These are phyloP conservation scores for Ceratobasidium sp. DNA, from an alignment of 1,284 basidiomycete genomes.

Conservation along the genomic window DNA sequence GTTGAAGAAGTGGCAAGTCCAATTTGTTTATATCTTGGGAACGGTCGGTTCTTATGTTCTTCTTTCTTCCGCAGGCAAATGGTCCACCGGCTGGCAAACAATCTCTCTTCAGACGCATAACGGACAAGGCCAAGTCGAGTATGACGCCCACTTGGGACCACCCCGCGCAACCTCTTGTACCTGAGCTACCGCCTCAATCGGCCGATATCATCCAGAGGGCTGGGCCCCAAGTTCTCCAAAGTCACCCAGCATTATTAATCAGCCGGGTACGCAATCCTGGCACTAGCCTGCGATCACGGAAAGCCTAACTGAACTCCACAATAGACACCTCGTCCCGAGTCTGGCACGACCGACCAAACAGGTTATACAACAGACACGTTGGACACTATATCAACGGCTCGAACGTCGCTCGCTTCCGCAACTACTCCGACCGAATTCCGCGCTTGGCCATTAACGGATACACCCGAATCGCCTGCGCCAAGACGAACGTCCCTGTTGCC, in stretches of 20 bases:
- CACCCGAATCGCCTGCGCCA: no score
- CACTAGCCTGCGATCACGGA: not conserved
- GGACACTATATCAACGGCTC: not conserved
- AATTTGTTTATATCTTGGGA: not conserved
- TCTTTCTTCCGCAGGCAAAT: no score
- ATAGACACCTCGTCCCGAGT: not conserved
- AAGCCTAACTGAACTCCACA: not conserved
- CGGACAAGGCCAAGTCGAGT: conserved; percentile 2
- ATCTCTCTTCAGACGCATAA: not conserved
- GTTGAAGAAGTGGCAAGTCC: not conserved
- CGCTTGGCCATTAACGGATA: not conserved
- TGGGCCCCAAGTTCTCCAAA: not conserved
- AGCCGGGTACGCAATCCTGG: not conserved
- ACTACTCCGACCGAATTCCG: not conserved
- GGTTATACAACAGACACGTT: not conserved
- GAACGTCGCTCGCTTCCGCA: not conserved
- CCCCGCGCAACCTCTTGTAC: no score
- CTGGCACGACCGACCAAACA: not conserved
- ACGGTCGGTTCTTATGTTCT: no score
- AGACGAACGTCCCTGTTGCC: no score
- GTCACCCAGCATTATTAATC: not conserved
- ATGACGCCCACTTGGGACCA: no score
- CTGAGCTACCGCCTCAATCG: no score
- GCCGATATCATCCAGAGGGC: not conserved
- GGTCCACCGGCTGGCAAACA: not conserved